A percentile compares a stretch with the other conserved stretches of the same genome.
These are phyloP conservation scores for Yamadazyma endophytica DNA, from an alignment of 805 yeast genomes.

Conservation along the genomic window DNA sequence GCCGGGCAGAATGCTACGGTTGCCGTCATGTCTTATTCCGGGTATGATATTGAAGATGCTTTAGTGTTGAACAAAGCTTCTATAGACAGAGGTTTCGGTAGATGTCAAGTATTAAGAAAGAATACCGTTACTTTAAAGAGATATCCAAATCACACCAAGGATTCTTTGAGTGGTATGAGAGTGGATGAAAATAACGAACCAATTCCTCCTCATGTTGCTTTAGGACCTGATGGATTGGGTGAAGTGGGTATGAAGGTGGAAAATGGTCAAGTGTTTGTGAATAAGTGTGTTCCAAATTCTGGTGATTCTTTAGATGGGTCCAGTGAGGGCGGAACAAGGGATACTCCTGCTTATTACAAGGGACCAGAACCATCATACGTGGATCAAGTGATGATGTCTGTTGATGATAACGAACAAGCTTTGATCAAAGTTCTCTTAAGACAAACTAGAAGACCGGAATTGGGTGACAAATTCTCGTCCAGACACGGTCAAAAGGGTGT, in stretches of 20 bases:
- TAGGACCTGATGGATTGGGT: conserved; percentile 95
- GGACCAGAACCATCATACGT: conserved; percentile 95
- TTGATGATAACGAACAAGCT: conserved; percentile 92
- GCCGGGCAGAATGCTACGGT: conserved; percentile 99
- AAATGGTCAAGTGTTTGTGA: conserved; percentile 90
- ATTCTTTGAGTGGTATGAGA: conserved; percentile 87
- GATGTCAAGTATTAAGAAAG: conserved; percentile 93
- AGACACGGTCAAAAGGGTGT: conserved; percentile 99
- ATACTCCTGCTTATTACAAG: conserved; percentile 85
- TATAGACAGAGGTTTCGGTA: conserved; percentile 93
- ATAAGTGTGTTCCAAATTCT: conserved; percentile 90
- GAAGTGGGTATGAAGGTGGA: conserved; percentile 91
- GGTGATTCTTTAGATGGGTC: conserved; percentile 56
- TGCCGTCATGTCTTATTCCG: conserved; percentile 98
- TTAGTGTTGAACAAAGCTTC: conserved; percentile 90
- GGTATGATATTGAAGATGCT: conserved; percentile 99
- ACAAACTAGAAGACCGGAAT: conserved; percentile 95
- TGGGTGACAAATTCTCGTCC: conserved; percentile 96
- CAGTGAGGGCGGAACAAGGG: conserved; percentile 54
- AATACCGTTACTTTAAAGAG: conserved; percentile 86
- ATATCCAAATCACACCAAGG: conserved; percentile 91
- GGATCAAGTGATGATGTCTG: conserved; percentile 97
- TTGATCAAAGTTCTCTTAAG: conserved; percentile 86
- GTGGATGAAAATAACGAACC: conserved; percentile 79
- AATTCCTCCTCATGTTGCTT: conserved; percentile 76